Evolutionary conservation across 2,329 filamentous ascomycete species (phyloP).

Genomic region (Aspergillus sp.): DNA sequence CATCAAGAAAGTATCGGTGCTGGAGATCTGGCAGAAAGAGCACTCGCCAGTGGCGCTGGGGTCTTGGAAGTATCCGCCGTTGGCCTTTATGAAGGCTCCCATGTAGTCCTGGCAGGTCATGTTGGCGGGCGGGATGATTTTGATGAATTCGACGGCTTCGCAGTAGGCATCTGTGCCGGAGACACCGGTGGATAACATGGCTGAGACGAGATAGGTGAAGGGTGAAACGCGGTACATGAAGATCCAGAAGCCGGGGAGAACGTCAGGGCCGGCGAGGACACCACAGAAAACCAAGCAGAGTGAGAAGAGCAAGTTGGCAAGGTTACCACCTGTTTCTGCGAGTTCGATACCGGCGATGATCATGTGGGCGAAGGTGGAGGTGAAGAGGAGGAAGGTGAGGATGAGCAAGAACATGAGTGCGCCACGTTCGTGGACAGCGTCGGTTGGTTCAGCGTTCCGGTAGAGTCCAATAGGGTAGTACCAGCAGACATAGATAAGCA

Average conservation of each 20-base stretch:
- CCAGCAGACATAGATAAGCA: constrained; percentile 65
- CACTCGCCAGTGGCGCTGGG: constrained; percentile 47
- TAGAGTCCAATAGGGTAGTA: constrained; percentile 64
- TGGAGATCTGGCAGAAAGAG: constrained; percentile 49
- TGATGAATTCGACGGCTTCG: constrained; percentile 31
- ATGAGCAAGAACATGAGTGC: constrained; percentile 65
- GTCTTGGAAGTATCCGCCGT: constrained; percentile 46
- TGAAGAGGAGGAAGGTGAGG: constrained; percentile 68
- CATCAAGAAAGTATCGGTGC: constrained; percentile 51
- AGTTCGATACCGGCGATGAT: constrained; percentile 69
- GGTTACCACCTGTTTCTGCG: constrained; percentile 65
- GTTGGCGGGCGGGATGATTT: constrained; percentile 52
- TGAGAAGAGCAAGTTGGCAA: constrained; percentile 61
- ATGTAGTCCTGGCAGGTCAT: constrained; percentile 61
- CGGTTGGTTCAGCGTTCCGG: constrained; percentile 40
- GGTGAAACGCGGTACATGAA: constrained; percentile 73
- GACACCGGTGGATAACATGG: constrained; percentile 43
- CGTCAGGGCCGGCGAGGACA: constrained; percentile 52
- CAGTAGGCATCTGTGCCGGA: constrained; percentile 32
- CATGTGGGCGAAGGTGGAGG: constrained; percentile 72
- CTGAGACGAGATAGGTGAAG: constrained; percentile 61
- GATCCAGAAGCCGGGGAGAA: constrained; percentile 71
- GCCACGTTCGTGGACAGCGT: constrained; percentile 53
- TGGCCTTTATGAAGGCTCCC: constrained; percentile 34
- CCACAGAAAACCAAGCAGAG: constrained; percentile 61